Conservation (phyloP, 225 moss, liverwort and hornwort species). For the Bryoerythrophyllum caledonicum region DNA sequence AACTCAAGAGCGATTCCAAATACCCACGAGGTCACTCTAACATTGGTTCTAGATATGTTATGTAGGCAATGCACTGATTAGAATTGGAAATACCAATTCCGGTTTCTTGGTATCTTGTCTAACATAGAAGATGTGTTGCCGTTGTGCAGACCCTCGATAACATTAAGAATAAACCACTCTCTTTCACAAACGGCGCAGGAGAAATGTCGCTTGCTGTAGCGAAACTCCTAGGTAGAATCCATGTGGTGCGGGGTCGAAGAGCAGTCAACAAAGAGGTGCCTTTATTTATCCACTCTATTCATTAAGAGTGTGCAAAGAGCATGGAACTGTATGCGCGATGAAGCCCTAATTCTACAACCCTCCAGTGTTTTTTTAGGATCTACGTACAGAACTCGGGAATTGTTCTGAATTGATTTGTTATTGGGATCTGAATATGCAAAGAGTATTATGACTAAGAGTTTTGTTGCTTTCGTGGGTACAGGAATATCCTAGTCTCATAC, state of each 20-base stretch:
- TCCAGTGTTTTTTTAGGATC: background rate
- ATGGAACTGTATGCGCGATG: background rate
- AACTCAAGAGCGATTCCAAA: no score
- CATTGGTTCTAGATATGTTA: no score
- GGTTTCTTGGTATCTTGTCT: background rate
- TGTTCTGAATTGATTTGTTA: background rate
- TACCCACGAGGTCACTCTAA: no score
- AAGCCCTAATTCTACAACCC: background rate
- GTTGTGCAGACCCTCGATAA: slow-evolving; percentile 5
- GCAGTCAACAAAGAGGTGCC: slow-evolving; percentile 3
- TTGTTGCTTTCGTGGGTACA: background rate
- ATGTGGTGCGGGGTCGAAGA: slow-evolving; percentile 16
- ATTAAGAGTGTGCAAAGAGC: background rate
- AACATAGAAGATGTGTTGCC: background rate
- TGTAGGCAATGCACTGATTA: background rate
- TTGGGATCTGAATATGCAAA: background rate
- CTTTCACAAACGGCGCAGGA: slow-evolving; percentile 22
- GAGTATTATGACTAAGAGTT: background rate
- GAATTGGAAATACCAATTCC: background rate
- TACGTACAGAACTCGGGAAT: no score
- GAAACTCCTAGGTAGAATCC: slow-evolving; percentile 16
- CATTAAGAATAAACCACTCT: slow-evolving; percentile 10
- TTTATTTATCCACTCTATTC: background rate
- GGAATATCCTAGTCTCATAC: slow-evolving; percentile 19
- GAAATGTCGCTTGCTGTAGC: slow-evolving; percentile 15